These are phyloP conservation scores for Exophiala dermatitidis DNA, from an alignment of 2,329 filamentous ascomycete genomes.

Conservation along the genomic window DNA sequence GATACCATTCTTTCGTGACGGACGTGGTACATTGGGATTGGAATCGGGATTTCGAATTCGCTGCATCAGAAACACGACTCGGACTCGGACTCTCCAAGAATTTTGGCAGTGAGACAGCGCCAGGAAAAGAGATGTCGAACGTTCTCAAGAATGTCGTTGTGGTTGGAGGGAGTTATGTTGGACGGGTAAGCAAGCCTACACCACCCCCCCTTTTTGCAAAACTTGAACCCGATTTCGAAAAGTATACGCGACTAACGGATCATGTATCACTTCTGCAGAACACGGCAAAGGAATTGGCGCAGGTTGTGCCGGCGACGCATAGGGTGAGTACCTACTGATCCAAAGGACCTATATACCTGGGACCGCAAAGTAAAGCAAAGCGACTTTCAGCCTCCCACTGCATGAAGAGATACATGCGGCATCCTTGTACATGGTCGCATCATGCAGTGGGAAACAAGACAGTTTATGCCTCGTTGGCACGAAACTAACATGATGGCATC, in stretches of 20 bases:
- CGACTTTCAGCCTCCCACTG: no score
- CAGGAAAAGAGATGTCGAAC: neutral
- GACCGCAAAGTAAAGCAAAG: no score
- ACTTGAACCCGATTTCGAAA: neutral
- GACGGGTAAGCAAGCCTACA: conserved; percentile 31
- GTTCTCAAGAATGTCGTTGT: conserved; percentile 18
- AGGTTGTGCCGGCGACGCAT: conserved; percentile 32
- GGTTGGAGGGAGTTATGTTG: conserved; percentile 53
- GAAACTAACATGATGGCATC: conserved; percentile 38
- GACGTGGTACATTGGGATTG: no score
- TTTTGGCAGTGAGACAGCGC: neutral
- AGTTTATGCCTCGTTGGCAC: conserved; percentile 32
- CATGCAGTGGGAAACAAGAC: no score
- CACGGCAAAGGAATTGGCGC: conserved; percentile 34
- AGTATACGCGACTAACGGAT: neutral
- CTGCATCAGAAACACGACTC: no score
- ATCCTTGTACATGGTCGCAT: no score
- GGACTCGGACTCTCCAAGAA: no score
- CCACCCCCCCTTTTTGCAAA: neutral
- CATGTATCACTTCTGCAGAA: conserved; percentile 16
- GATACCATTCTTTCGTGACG: no score
- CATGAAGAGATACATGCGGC: no score
- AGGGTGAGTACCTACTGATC: conserved; percentile 29
- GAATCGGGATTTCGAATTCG: no score
- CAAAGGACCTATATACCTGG: no score